Percentiles rank a stretch among this genome's conserved stretches.
Evolutionary conservation across 2,329 filamentous ascomycete genomes (phyloP).

Genomic region (Diaporthe citrichinensis): DNA sequence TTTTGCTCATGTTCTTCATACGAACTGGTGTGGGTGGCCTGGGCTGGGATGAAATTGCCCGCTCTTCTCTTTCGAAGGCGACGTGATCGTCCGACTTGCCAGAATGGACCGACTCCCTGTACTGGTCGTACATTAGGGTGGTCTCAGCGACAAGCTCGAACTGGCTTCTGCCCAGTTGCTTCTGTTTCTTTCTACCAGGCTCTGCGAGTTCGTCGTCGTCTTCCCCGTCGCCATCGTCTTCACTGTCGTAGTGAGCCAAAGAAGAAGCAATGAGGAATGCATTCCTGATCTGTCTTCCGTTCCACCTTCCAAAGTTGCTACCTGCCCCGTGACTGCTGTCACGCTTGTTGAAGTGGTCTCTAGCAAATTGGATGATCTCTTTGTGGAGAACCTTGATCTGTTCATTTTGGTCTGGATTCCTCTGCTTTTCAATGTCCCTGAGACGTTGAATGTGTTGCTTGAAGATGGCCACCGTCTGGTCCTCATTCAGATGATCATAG

Average conservation of each 20-base stretch:
- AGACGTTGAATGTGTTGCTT: slow-evolving; percentile 31
- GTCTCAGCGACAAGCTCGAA: slow-evolving; percentile 25
- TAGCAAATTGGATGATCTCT: slow-evolving; percentile 30
- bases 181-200: neutral
- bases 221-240: neutral
- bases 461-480: slow-evolving; percentile 37
- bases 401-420: slow-evolving; percentile 40
- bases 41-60: neutral
- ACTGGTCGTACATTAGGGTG: slow-evolving; percentile 14
- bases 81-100: slow-evolving; percentile 22
- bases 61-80: neutral
- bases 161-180: slow-evolving; percentile 8
- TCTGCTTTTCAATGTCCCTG: slow-evolving; percentile 3
- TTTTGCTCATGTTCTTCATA: neutral
- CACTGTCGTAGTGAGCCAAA: slow-evolving; percentile 20
- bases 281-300: slow-evolving; percentile 53
- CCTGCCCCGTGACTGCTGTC: slow-evolving; percentile 28
- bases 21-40: neutral
- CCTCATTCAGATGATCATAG: slow-evolving; percentile 45
- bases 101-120: neutral
- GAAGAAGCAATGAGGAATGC: slow-evolving; percentile 50
- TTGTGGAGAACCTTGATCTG: neutral
- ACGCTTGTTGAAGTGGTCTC: neutral
- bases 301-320: slow-evolving; percentile 47
- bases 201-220: neutral